Evolutionary conservation across 352 stramenopile species (phyloP).

Genomic region (Globisporangium ultimum): DNA sequence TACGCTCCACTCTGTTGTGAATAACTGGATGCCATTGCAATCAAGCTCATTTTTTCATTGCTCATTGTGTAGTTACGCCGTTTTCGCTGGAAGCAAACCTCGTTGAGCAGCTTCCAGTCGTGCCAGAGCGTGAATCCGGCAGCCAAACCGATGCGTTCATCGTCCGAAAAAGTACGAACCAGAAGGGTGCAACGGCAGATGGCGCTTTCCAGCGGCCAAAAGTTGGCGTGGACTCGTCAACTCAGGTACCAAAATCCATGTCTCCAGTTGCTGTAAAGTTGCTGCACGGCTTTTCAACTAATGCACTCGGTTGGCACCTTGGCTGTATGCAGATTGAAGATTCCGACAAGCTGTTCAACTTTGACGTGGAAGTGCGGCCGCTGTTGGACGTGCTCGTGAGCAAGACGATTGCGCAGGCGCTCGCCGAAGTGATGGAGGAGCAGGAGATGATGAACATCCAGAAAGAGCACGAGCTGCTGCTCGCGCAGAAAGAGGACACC

Average conservation of each 20-base stretch:
- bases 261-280: not conserved
- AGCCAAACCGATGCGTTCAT: constrained; percentile 77
- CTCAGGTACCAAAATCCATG: constrained; percentile 31
- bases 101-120: constrained; percentile 44
- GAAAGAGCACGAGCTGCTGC: constrained; percentile 32
- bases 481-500: constrained; percentile 39
- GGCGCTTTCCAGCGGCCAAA: constrained; percentile 61
- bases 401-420: constrained; percentile 79
- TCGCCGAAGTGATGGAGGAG: constrained; percentile 75
- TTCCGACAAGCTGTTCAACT: constrained; percentile 72
- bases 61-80: constrained; percentile 31
- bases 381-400: constrained; percentile 74
- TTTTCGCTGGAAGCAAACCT: constrained; percentile 60
- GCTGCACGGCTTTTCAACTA: not conserved
- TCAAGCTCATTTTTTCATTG: not conserved
- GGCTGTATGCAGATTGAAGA: constrained; percentile 53
- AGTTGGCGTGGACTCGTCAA: constrained; percentile 68
- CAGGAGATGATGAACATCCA: constrained; percentile 54
- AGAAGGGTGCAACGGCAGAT: constrained; percentile 34
- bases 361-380: constrained; percentile 73
- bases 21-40: not conserved
- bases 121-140: constrained; percentile 34
- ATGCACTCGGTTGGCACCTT: not conserved
- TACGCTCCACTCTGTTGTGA: constrained; percentile 12
- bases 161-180: constrained; percentile 25